phyloP scores from a whole-genome alignment of 768 basidiomycete genomes.

The Podaxis sp. region DNA sequence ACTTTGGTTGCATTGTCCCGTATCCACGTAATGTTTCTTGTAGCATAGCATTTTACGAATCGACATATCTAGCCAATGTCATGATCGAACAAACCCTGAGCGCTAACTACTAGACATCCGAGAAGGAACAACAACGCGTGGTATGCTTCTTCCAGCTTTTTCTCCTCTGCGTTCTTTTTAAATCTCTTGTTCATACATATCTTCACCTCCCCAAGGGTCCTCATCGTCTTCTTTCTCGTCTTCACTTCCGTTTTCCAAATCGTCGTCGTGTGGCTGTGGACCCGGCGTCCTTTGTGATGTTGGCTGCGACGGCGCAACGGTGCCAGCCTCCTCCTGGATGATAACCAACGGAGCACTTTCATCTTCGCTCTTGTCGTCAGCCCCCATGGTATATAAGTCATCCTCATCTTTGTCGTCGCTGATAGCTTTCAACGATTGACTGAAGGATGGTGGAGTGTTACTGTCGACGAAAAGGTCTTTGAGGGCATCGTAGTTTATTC shows the following conservation, averaged over 20 bases:
- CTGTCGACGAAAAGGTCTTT: conserved; percentile 70
- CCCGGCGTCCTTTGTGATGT: conserved; percentile 24
- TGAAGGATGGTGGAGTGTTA: conserved; percentile 24
- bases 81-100: background rate
- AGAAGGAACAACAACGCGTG: background rate
- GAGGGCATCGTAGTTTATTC: conserved; percentile 92
- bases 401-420: conserved; percentile 46
- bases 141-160: background rate
- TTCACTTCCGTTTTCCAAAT: conserved; percentile 44
- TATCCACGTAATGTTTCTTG: background rate
- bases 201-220: conserved; percentile 36
- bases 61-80: background rate
- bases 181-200: conserved; percentile 76
- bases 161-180: conserved; percentile 20
- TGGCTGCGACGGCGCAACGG: conserved; percentile 26
- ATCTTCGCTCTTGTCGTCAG: conserved; percentile 41
- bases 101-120: background rate
- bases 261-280: conserved; percentile 36
- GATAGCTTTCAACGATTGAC: conserved; percentile 8
- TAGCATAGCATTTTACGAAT: background rate
- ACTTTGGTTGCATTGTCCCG: background rate
- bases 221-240: conserved; percentile 51
- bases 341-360: conserved; percentile 37
- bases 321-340: conserved; percentile 46
- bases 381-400: conserved; percentile 39